Evolutionary conservation across 441 rosid species (phyloP).

Genomic region (Gossypium davidsonii): DNA sequence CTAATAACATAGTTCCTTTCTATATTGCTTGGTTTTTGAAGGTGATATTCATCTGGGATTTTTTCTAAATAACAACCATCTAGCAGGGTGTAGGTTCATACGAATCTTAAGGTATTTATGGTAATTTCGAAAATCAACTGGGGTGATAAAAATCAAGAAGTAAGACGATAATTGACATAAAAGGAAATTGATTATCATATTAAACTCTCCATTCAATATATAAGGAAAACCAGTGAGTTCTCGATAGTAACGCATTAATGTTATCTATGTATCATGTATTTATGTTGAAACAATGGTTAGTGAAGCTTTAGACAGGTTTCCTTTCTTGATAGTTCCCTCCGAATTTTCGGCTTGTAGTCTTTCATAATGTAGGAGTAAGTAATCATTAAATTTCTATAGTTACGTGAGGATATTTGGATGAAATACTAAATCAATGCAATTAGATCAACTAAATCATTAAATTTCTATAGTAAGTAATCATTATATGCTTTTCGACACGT

Average conservation of each 20-base stretch:
- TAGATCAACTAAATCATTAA: no score
- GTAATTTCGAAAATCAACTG: background rate
- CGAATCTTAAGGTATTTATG: background rate
- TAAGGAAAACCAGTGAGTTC: background rate
- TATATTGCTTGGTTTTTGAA: background rate
- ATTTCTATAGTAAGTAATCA: no score
- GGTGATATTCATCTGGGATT: constrained; percentile 1
- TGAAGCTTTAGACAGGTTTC: background rate
- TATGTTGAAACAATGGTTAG: background rate
- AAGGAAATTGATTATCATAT: background rate
- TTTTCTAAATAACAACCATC: background rate
- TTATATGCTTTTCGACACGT: background rate
- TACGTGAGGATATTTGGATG: background rate
- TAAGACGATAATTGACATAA: background rate
- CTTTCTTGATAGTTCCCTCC: constrained; percentile 3
- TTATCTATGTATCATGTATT: background rate
- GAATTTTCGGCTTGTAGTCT: background rate
- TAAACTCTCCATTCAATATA: background rate
- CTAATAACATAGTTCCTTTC: background rate
- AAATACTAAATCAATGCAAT: background rate
- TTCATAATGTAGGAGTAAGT: background rate
- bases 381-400: background rate
- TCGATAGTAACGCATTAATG: background rate
- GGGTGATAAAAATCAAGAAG: constrained; percentile 1
- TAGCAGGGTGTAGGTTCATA: background rate